Conservation (phyloP, 2,329 filamentous ascomycete species). For the Penicillium palitans region DNA sequence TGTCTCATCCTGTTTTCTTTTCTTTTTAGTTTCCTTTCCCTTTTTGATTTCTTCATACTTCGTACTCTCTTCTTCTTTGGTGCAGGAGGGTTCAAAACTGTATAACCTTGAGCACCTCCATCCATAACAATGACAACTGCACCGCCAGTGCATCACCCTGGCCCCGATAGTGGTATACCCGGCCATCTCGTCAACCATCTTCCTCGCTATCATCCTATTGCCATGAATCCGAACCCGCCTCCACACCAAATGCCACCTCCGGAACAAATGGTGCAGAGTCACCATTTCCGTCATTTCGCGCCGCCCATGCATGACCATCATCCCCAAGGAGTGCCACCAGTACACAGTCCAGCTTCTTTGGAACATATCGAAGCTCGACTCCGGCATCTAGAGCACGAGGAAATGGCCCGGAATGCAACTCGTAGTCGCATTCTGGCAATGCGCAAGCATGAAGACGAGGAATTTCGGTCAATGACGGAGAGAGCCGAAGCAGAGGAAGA, state of each 20-base stretch:
- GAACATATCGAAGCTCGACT: constrained; percentile 43
- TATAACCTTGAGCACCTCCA: constrained; percentile 6
- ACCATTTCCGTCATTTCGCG: constrained; percentile 35
- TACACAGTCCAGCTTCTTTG: constrained; percentile 29
- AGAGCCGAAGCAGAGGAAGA: constrained; percentile 44
- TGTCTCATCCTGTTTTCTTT: constrained; percentile 19
- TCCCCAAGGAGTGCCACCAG: constrained; percentile 26
- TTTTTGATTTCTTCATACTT: constrained; percentile 11
- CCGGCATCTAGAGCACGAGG: constrained; percentile 43
- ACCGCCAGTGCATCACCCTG: constrained; percentile 36
- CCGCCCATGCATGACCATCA: constrained; percentile 34
- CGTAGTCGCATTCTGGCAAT: constrained; percentile 40
- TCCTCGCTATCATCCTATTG: constrained; percentile 44
- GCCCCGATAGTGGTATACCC: constrained; percentile 34
- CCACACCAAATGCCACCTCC: constrained; percentile 36
- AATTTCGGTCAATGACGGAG: constrained; percentile 43
- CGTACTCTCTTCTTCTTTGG: constrained; percentile 1
- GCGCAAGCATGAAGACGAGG: constrained; percentile 44
- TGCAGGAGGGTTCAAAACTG: constrained; percentile 1
- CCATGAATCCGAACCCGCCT: constrained; percentile 41
- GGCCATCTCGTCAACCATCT: constrained; percentile 35
- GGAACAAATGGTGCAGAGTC: constrained; percentile 36
- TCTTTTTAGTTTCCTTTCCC: constrained; percentile 12
- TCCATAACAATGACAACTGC: constrained; percentile 38
- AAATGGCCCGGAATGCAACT: constrained; percentile 40